Base-by-base conservation (phyloP, 345 rosid genomes). In the Triadica sebifera region DNA sequence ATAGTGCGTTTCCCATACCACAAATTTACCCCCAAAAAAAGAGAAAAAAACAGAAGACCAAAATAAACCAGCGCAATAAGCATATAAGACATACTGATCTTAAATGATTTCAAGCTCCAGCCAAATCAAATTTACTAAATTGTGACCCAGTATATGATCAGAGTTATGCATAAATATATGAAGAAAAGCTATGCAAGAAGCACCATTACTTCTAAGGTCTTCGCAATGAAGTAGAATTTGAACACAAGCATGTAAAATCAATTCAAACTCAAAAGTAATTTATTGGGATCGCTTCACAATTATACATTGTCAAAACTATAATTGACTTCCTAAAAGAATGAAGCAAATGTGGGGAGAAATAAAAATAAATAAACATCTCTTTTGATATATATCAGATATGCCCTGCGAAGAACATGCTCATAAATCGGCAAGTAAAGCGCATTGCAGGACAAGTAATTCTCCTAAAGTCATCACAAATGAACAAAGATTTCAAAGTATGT, bases 321-420 rank as follows among this genome's bases (percentile, higher is more conserved):
- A 34, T 25, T 37, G n/a, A 51, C 12, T 38, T 34, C 39, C 58
- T 67, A 67, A 67, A 34, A 47, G 56, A 67, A 65, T 66, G 70
- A 66, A 66, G 55, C 45, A 15, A 67, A 49, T 67, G 56, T 22
- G 55, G 41, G 57, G 15, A 43, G 41, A 67, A 67, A 67, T 6
- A 49, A 49, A 13, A 22, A 67, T 47, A 47, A 67, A 67, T 25
- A 47, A 16, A 39, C n/a, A 22, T 20, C 45, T 20, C 57, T 67
- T 37, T 67, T 67, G 57, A 67, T 67, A 24, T 56, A 67, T 45
- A 47, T 6, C 39, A 22, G 38, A 67, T 66, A 66, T 22, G 34
- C 19, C 38, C 37, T 6, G 70, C 70, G 22, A 66, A 24, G 20
- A 20, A 49, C 20, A 67, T 49, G 56, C 19, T 46, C n/a, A 22